Base-by-base conservation (phyloP, 169 alveolate genomes). In the Hammondia hammondi region DNA sequence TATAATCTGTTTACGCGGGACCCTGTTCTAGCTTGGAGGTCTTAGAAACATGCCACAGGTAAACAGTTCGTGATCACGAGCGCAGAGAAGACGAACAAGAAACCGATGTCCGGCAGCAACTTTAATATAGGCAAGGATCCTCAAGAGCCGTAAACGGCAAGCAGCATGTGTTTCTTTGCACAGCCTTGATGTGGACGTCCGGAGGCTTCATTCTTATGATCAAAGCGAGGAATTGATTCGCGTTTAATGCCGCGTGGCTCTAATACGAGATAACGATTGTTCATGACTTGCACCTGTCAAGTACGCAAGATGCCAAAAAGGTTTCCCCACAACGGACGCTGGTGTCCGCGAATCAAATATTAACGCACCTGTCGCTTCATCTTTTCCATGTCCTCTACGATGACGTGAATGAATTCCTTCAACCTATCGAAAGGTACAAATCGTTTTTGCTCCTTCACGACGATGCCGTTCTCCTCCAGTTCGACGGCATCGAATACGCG, bases 401-500 rank as follows among this genome's bases (percentile, higher is more conserved):
- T 73, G 29, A 73, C 39, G 14, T 7, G 67, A n/a, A 90, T 71
- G 71, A 45, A 90, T 32, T 70, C 57, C 39, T 37, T 67, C 45
- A 61, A 39, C 46, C 71, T 10, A 35, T 90, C 88, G 37, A n/a
- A 27, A n/a, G 87, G 87, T 21, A 90, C 73, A 67, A 27, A 90
- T 37, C 73, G 37, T 70, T 43, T 88, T 37, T 88, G 48, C 0
- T 88, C 82, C 71, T 52, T 61, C 57, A 88, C 93, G 52, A 61
- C 24, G 70, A 88, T 37, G 61, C 85, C 61, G 57, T 67, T 61
- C n/a, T 67, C 70, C 37, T 52, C 93, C 61, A 88, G 45, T 14
- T 37, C 70, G 21, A 61, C 85, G 67, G 85, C 57, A 56, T 88
- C 93, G 82, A 88, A 37, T 2, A 88, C 85, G 7, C 93, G 93